phyloP scores from a whole-genome alignment of 1,284 basidiomycete species.

The Malassezia furfur region DNA sequence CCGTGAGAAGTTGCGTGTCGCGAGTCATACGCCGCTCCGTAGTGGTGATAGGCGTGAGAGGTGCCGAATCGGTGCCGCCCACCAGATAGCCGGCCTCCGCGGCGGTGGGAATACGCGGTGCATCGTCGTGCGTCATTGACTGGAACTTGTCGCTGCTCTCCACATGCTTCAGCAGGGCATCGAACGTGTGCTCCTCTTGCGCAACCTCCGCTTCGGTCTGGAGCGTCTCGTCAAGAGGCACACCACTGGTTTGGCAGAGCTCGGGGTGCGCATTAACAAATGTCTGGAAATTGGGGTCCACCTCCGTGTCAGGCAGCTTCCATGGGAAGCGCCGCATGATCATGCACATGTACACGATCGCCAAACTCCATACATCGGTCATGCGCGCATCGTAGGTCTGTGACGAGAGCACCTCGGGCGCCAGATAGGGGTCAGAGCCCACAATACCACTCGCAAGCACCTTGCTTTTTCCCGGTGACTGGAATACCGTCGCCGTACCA shows the following conservation, averaged over 20 bases:
- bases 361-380: slow-evolving; percentile 96
- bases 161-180: neutral
- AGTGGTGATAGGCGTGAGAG: slow-evolving; percentile 8
- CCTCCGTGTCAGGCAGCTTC: slow-evolving; percentile 93
- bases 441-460: slow-evolving; percentile 73
- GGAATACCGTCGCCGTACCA: slow-evolving; percentile 96
- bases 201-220: neutral
- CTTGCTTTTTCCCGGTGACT: slow-evolving; percentile 67
- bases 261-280: slow-evolving; percentile 89
- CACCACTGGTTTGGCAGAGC: slow-evolving; percentile 52
- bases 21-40: neutral
- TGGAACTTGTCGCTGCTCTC: neutral
- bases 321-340: slow-evolving; percentile 92
- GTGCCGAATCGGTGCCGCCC: neutral
- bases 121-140: slow-evolving; percentile 2
- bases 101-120: slow-evolving; percentile 2
- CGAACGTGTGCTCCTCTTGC: neutral
- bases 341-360: slow-evolving; percentile 99
- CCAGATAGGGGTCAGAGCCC: slow-evolving; percentile 94
- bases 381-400: slow-evolving; percentile 87
- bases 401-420: slow-evolving; percentile 78
- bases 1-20: neutral
- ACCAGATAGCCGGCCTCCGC: slow-evolving; percentile 13
- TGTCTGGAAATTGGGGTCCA: slow-evolving; percentile 78
- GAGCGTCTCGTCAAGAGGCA: slow-evolving; percentile 2